Percentiles rank a stretch among this genome's conserved stretches.
Conservation (phyloP, 1,139 yeast species). For the Cylindricascospora bacillispora region DNA sequence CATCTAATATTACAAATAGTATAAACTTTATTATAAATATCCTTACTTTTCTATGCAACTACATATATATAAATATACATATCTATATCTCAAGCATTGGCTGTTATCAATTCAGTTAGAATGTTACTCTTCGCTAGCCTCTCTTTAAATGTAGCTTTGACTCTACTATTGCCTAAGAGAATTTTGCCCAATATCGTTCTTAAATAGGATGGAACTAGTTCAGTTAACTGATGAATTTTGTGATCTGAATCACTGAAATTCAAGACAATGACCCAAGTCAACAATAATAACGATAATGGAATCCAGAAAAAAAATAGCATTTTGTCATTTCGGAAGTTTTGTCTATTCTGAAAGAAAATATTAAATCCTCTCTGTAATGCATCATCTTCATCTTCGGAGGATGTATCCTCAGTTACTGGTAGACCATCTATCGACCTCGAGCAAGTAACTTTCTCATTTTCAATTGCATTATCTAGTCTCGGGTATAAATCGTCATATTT, state of each 20-base stretch:
- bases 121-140: slow-evolving; percentile 17
- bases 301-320: slow-evolving; percentile 86
- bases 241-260: slow-evolving; percentile 35
- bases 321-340: slow-evolving; percentile 66
- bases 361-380: slow-evolving; percentile 40
- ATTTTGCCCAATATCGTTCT: slow-evolving; percentile 46
- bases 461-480: slow-evolving; percentile 4
- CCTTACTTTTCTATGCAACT: neutral
- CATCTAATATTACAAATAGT: neutral
- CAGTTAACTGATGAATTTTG: slow-evolving; percentile 15
- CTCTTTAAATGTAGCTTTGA: slow-evolving; percentile 39
- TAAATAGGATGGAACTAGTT: slow-evolving; percentile 32
- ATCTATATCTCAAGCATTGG: no score
- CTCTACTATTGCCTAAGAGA: slow-evolving; percentile 57
- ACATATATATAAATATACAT: neutral
- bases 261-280: slow-evolving; percentile 39
- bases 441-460: neutral
- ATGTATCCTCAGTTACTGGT: slow-evolving; percentile 6
- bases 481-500: slow-evolving; percentile 80
- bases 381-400: slow-evolving; percentile 32
- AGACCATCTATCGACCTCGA: slow-evolving; percentile 1
- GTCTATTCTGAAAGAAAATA: slow-evolving; percentile 45
- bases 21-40: neutral
- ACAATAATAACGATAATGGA: slow-evolving; percentile 45
- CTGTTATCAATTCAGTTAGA: slow-evolving; percentile 11